Evolutionary conservation across 2,329 filamentous ascomycete genomes (phyloP), one percentile per base, ranked within the genome.

Genomic region (Macroventuria anomochaeta): DNA sequence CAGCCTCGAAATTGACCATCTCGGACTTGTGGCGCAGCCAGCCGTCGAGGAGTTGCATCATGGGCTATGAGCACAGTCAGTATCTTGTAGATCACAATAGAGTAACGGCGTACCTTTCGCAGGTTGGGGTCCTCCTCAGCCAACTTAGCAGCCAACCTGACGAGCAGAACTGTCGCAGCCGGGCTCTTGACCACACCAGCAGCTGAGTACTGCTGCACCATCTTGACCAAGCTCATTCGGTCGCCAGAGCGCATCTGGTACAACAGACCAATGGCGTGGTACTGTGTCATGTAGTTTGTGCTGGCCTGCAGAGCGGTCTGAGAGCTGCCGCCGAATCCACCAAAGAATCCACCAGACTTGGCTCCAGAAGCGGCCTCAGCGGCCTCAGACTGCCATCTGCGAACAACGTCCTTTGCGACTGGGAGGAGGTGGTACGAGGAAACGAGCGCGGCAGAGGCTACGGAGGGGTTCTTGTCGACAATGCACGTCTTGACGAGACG

Each of bases 1-100:
- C 95, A 47, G 95, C 95, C 79, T 99, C 95, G 65, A 99, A 97
- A 81, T 97, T 97, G 78, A 99, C 72, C 74, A 75, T 75, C 76
- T 97, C 95, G 77, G 92, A 96, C 88, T 99, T 97, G 78, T 97
- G 93, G 75, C 93, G 87, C 76, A 99, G 80, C 93, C 93, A 97
- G 70, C 92, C 90, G 75, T 97, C 93, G 68, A 99, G 85, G 63
- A 99, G 85, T 77, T 93, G 88, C 85, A 96, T 95, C 95, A 99
- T 99, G 55, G 93, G 92, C 80, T 72, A 33, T 39, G 3, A 5
- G 28, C 3, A 15, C n/a, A 25, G 50, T 69, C 38, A 67, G 64
- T 29, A 51, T 21, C 17, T 3, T 17, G 8, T 17, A 28, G 4
- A 2, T 5, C 4, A 17, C 17, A 3, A n/a, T 10, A 11, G 10